A percentile compares a stretch with the other conserved stretches of the same genome.
Evolutionary conservation across 306 rosid genomes (phyloP).

Genomic region (Spatholobus suberectus): DNA sequence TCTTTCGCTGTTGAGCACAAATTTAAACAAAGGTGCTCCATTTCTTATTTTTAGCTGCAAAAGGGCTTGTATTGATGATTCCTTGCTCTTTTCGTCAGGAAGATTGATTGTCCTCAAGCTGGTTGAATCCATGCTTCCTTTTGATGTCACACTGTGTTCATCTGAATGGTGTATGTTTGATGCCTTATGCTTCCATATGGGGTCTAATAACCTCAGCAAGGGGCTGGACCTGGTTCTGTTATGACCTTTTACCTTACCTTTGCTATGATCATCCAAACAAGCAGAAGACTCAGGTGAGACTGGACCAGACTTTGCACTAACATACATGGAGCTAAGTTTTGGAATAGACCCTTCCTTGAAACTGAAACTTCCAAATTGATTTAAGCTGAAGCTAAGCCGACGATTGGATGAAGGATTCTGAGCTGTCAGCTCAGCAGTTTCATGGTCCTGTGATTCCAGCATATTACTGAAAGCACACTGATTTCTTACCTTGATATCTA

Average conservation of each 20-base stretch:
- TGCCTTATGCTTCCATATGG: constrained; percentile 69
- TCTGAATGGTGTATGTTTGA: constrained; percentile 47
- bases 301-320: constrained; percentile 75
- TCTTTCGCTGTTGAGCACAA: constrained; percentile 62
- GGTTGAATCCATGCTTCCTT: constrained; percentile 50
- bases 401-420: constrained; percentile 59
- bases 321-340: constrained; percentile 55
- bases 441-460: constrained; percentile 48
- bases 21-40: constrained; percentile 77
- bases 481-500: constrained; percentile 37
- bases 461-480: constrained; percentile 40
- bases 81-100: constrained; percentile 52
- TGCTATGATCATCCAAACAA: constrained; percentile 45
- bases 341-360: constrained; percentile 77
- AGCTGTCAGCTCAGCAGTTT: constrained; percentile 50
- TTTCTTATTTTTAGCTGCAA: constrained; percentile 73
- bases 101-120: constrained; percentile 48
- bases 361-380: constrained; percentile 77
- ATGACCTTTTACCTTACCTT: constrained; percentile 59
- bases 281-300: constrained; percentile 56
- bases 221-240: constrained; percentile 79
- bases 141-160: constrained; percentile 45
- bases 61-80: constrained; percentile 66
- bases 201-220: constrained; percentile 75
- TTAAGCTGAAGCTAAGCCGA: constrained; percentile 75